Evolutionary conservation across 2,329 filamentous ascomycete species (phyloP).

Genomic region (Furcasterigmium sp.): DNA sequence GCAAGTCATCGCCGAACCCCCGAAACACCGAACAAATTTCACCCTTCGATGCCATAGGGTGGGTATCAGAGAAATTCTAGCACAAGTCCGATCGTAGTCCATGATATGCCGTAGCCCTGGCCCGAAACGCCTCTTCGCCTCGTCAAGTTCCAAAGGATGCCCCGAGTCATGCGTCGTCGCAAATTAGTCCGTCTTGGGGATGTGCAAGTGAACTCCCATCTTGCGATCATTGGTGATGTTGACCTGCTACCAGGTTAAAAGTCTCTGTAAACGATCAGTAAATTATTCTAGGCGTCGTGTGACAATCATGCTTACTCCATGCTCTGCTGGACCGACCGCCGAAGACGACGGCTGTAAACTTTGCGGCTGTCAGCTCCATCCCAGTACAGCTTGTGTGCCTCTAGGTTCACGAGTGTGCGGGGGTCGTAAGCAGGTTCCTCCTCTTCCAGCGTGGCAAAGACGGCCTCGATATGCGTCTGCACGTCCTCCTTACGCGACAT

Average conservation of each 20-base stretch:
- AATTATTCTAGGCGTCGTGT: too few relatives aligned
- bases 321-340: slow-evolving; percentile 69
- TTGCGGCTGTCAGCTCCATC: slow-evolving; percentile 74
- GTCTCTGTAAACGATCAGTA: not conserved
- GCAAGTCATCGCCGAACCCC: too few relatives aligned
- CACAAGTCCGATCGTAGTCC: not conserved
- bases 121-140: not conserved
- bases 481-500: slow-evolving; percentile 64
- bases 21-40: too few relatives aligned
- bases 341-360: slow-evolving; percentile 74
- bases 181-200: not conserved
- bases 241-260: not conserved
- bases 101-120: not conserved
- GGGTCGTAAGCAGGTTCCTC: slow-evolving; percentile 87
- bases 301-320: slow-evolving; percentile 50
- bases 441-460: slow-evolving; percentile 80
- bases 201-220: not conserved
- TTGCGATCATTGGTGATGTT: not conserved
- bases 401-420: slow-evolving; percentile 77
- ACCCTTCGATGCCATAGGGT: too few relatives aligned
- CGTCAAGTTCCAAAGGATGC: not conserved
- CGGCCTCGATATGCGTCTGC: slow-evolving; percentile 75
- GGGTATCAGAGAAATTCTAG: not conserved
- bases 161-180: not conserved
- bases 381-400: slow-evolving; percentile 85